Evolutionary conservation across 257 asterid genomes (phyloP), one percentile per base, ranked within the genome.

Genomic region (Penstemon barbatus): DNA sequence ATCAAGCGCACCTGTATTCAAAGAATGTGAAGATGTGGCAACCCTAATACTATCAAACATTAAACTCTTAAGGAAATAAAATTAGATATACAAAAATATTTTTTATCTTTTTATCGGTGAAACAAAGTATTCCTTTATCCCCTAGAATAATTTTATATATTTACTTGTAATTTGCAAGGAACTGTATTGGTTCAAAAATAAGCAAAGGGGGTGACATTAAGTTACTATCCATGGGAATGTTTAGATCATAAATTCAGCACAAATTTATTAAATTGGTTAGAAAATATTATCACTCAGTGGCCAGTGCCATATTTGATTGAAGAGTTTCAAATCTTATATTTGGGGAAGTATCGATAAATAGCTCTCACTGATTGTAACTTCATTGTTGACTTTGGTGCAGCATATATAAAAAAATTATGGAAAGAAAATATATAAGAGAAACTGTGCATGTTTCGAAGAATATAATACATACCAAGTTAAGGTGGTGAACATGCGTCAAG

Each of bases 401-500:
- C 33, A 57, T 10, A 5, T 13, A 38, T 9, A 4, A 8, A 5
- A 25, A 36, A 58, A 58, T 36, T 8, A 19, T 15, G 33, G 67
- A 38, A 55, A 25, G 38, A 18, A 18, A 12, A 25, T 25, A 25
- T 1, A 25, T 25, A 53, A 53, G 58, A 6, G 58, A 49, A 65
- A 62, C 51, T 13, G 5, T 51, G 66, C 5, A 42, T 51, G 12
- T 54, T 52, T 11, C 10, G 70, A 66, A 38, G 46, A 65, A 45
- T 52, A 56, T 41, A 66, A 65, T 66, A 64, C 65, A 83, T 85
- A 92, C 98, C 98, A 92, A 87, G 79, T 92, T 92, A 74, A 90
- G 97, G 83, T 92, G 98, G 86, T 92, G 98, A 75, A 92, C 98
- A 74, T 79, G 86, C 1, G 96, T 92, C 84, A 92, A 84, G 77